A percentile compares a stretch with the other conserved stretches of the same genome.
Evolutionary conservation across 2,329 filamentous ascomycete genomes (phyloP).

Genomic region (Penicillium thymicola): DNA sequence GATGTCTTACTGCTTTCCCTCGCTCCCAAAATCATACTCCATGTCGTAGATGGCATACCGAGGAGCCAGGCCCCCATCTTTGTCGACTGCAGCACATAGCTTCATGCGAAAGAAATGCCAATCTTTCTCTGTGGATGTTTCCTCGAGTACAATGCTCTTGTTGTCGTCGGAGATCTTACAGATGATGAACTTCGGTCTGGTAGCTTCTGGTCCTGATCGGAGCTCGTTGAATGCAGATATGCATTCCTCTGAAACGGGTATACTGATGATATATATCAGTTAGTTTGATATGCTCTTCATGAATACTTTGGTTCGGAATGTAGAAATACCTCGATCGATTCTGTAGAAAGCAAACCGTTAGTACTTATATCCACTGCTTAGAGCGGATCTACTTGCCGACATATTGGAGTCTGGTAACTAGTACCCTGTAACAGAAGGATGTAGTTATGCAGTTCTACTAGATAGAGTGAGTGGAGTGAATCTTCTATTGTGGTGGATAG

Average conservation of each 20-base stretch:
- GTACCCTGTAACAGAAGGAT: neutral
- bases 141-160: slow-evolving; percentile 36
- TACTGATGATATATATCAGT: neutral
- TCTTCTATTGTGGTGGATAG: neutral
- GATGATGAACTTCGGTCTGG: slow-evolving; percentile 49
- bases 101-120: slow-evolving; percentile 25
- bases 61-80: neutral
- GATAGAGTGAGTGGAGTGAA: neutral
- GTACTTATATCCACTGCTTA: neutral
- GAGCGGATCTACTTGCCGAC: neutral
- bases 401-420: neutral
- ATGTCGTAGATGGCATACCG: slow-evolving; percentile 40
- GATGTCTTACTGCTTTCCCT: slow-evolving; percentile 32
- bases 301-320: neutral
- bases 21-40: slow-evolving; percentile 36
- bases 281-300: neutral
- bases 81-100: slow-evolving; percentile 26
- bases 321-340: neutral
- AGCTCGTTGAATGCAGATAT: slow-evolving; percentile 34
- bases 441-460: neutral
- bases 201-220: slow-evolving; percentile 31
- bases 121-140: slow-evolving; percentile 31
- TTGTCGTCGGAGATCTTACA: slow-evolving; percentile 40
- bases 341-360: neutral
- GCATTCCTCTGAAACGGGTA: slow-evolving; percentile 24